Base-by-base conservation (phyloP, 495 filamentous ascomycete genomes). In the Penicillium waksmanii region DNA sequence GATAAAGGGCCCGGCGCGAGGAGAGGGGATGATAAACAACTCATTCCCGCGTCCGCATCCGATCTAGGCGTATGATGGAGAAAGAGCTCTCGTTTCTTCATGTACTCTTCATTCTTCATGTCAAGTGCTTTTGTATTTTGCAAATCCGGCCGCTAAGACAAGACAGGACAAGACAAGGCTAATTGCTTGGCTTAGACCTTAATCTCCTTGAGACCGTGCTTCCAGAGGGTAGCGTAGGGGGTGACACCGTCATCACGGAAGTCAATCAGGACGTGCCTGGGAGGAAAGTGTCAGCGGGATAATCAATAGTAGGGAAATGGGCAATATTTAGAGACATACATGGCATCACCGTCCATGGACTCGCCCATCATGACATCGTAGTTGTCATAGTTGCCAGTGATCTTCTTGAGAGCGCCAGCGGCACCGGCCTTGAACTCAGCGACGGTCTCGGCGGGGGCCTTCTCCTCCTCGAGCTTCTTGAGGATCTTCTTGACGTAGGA, bases 181-280 rank as follows among this genome's bases (percentile, higher is more conserved):
- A 40, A 40, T 40, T 40, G 36, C 27, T 31, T 31, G 27, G 27
- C 67, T 86, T 92, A 98, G 61, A 98, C 94, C 87, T 98, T 98
- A 83, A 86, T 85, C 82, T 89, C 89, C 61, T 78, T 82, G 66
- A 98, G 80, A 65, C 95, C 96, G 76, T 97, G 88, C 85, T 97
- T 97, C 96, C 95, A 98, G 82, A 96, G 80, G 59, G 84, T 87
- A 55, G 97, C 82, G 68, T 81, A 98, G 36, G 95, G 95, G 27
- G 94, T 98, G 60, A 89, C 75, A 74, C 95, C 95, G 66, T 98
- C 96, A 71, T 96, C 93, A 68, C 94, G 92, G 83, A 96, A 98
- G 82, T 98, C 94, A 72, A 97, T 88, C 55, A 97, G 91, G 56
- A 95, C 82, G 69, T 96, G 84, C 92, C 92, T 96, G 61, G 23